Conservation (phyloP, 2,329 filamentous ascomycete genomes). For the Hypoxylon sp. region DNA sequence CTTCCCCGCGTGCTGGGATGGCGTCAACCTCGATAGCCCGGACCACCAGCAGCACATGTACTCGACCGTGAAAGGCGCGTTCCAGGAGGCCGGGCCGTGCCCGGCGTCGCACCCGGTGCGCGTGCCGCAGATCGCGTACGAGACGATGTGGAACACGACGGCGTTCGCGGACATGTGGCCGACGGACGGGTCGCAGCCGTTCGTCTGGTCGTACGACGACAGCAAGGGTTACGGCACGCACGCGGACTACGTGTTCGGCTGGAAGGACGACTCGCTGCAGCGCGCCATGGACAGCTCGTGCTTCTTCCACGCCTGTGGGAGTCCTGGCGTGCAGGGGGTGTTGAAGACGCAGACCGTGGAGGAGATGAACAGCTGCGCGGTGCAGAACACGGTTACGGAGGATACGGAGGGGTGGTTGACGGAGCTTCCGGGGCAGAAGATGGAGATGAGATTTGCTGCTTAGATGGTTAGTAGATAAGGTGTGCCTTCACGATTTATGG, state of each 20-base stretch:
- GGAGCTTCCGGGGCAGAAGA: conserved; percentile 28
- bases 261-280: conserved; percentile 47
- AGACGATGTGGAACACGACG: conserved; percentile 58
- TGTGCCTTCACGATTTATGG: no score
- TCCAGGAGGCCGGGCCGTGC: conserved; percentile 46
- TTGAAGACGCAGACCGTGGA: conserved; percentile 51
- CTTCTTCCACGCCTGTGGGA: conserved; percentile 52
- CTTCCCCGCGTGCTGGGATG: conserved; percentile 49
- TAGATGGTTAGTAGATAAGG: background rate
- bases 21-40: conserved; percentile 33
- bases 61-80: conserved; percentile 39
- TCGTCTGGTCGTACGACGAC: conserved; percentile 44
- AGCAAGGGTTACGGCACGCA: conserved; percentile 51
- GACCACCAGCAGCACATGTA: conserved; percentile 40
- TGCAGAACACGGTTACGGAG: conserved; percentile 48
- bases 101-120: conserved; percentile 43
- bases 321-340: conserved; percentile 42
- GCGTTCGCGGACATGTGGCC: conserved; percentile 51
- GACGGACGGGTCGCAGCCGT: conserved; percentile 45
- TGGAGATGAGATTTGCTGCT: conserved; percentile 7
- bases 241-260: conserved; percentile 54
- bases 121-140: conserved; percentile 55
- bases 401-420: conserved; percentile 47
- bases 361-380: conserved; percentile 51
- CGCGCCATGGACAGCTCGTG: conserved; percentile 51